Base-by-base conservation (phyloP, 2,329 filamentous ascomycete species). In the Chalaropsis thielavioides region DNA sequence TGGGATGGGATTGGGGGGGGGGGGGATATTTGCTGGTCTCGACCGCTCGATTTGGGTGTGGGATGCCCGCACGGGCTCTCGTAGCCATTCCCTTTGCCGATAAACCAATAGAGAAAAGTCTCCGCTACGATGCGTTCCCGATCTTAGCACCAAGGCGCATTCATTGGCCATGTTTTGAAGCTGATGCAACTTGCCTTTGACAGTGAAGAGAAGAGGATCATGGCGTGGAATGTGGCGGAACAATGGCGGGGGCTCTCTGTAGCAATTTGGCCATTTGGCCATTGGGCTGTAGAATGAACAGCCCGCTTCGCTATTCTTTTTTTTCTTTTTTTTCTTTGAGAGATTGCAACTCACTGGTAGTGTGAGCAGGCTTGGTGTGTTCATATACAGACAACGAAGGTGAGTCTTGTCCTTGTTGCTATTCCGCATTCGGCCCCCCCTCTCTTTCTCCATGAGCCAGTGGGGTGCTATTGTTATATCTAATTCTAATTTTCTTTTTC, bases 11-110 rank as follows among this genome's bases (percentile, higher is more conserved):
- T n/a, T n/a, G n/a, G n/a, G n/a, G n/a, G n/a, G n/a, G n/a, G n/a
- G n/a, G n/a, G n/a, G n/a, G n/a, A 15, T 19, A 58, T 88, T 87
- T 1, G 80, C 88, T 44, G 86, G 85, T 0, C 76, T 92, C 0
- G 89, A 92, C 70, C 80, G 87, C 60, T 77, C 79, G 11, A 84
- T 90, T 15, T 80, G 83, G 17, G 76, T 89, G 1, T 89, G 86
- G 85, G 78, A 86, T 70, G 72, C 84, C 19, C 79, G 78, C n/a
- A 74, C 75, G 5, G 75, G 75, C 1, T 74, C 74, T 3, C 70
- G 70, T 13, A 76, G 74, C 68, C 80, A 79, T 61, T 71, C 77
- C 10, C 69, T 79, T 8, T 13, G 70, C 74, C 19, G 74, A 75
- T 31, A 73, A 78, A 22, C 54, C 54, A 75, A 78, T 65, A 68